Conservation (phyloP, 2,329 filamentous ascomycete genomes). For the Cryphonectria radicalis region DNA sequence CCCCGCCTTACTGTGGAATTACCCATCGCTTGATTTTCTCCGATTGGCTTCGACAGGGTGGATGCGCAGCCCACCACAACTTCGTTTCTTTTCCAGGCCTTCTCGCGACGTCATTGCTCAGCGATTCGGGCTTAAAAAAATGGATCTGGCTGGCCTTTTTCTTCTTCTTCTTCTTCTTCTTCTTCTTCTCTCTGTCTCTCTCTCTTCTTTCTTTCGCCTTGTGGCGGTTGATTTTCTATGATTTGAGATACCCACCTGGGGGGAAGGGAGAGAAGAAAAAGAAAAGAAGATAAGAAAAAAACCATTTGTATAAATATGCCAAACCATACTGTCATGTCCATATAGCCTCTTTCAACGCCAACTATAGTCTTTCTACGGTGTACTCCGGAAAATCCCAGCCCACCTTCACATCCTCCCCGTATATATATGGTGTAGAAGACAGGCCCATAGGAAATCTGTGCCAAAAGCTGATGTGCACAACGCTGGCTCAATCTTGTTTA, state of each 20-base stretch:
- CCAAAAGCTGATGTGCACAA: not conserved
- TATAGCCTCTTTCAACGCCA: not conserved
- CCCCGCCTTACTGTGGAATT: not conserved
- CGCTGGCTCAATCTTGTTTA: not conserved
- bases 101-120: not conserved
- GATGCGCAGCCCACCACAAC: not conserved
- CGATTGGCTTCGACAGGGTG: constrained; percentile 3
- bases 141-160: constrained; percentile 40
- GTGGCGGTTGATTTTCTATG: not conserved
- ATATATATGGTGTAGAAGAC: not conserved
- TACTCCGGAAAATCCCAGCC: constrained; percentile 11
- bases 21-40: constrained; percentile 1
- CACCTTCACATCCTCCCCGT: not conserved
- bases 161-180: constrained; percentile 73
- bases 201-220: constrained; percentile 45
- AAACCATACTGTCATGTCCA: not conserved
- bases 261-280: not conserved
- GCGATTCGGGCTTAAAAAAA: not conserved
- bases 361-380: not conserved
- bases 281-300: too few relatives aligned
- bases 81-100: not conserved
- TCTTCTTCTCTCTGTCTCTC: constrained; percentile 67
- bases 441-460: not conserved
- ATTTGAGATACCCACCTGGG: not conserved
- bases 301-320: not conserved